Conservation (phyloP, 305 asterid species). For the Fraxinus xanthoxyloides region DNA sequence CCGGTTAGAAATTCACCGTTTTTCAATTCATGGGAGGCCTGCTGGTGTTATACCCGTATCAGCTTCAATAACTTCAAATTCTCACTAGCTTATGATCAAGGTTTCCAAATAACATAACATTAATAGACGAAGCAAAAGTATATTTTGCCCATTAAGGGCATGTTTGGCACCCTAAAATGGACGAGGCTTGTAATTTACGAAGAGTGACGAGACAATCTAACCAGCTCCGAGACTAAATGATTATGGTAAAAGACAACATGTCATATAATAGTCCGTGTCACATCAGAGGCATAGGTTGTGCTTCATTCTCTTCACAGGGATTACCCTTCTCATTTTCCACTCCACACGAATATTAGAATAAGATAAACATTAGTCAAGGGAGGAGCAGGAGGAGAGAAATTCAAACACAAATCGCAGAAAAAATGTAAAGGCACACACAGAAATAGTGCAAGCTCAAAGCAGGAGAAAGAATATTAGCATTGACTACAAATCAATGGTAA, state of each 20-base stretch:
- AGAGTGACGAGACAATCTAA: neutral
- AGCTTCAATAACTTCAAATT: neutral
- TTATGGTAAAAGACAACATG: neutral
- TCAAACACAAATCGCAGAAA: neutral
- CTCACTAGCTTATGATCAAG: neutral
- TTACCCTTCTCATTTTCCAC: neutral
- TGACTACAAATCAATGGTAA: neutral
- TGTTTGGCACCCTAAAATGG: neutral
- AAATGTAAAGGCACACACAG: neutral
- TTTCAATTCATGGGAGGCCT: neutral
- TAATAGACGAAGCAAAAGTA: neutral
- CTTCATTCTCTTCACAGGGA: neutral
- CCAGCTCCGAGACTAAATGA: neutral
- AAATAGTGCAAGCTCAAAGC: neutral
- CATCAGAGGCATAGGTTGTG: neutral
- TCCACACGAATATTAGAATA: neutral
- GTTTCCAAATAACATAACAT: neutral
- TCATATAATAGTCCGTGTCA: neutral
- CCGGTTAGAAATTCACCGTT: neutral
- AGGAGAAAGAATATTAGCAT: neutral
- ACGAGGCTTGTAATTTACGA: neutral
- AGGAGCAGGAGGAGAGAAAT: neutral
- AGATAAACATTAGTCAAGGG: neutral
- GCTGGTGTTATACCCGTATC: conserved; percentile 1
- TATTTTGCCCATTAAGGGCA: neutral